Conservation (phyloP, 768 basidiomycete genomes). For the Phaeotremella fagi region DNA sequence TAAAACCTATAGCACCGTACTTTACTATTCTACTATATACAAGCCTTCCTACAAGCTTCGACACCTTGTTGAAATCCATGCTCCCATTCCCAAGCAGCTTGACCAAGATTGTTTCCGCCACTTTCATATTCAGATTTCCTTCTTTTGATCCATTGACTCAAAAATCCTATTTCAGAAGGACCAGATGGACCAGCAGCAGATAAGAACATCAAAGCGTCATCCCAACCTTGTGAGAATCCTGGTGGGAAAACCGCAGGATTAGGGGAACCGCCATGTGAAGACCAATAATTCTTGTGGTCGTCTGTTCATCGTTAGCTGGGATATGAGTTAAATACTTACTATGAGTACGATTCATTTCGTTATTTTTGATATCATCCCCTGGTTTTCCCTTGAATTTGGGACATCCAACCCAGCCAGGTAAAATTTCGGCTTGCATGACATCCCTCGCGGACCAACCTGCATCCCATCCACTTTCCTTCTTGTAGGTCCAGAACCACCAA, state of each 20-base stretch:
- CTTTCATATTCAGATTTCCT: slow-evolving; percentile 53
- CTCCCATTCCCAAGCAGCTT: slow-evolving; percentile 57
- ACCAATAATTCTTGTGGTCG: slow-evolving; percentile 53
- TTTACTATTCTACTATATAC: not conserved
- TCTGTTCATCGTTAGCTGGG: slow-evolving; percentile 24
- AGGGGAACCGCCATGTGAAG: slow-evolving; percentile 57
- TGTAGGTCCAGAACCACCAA: slow-evolving; percentile 82
- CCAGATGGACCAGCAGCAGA: slow-evolving; percentile 25
- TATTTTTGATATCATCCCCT: slow-evolving; percentile 45
- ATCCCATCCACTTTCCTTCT: slow-evolving; percentile 63
- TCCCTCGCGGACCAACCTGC: slow-evolving; percentile 70
- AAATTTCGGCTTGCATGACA: slow-evolving; percentile 60
- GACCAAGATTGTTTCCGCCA: slow-evolving; percentile 46
- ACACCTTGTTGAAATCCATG: slow-evolving; percentile 63
- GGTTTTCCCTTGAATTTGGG: slow-evolving; percentile 33
- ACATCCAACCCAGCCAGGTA: slow-evolving; percentile 57
- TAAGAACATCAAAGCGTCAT: slow-evolving; percentile 62
- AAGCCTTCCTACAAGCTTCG: slow-evolving; percentile 15
- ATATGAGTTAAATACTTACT: slow-evolving; percentile 20
- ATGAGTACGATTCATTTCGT: slow-evolving; percentile 43
- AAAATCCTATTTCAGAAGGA: slow-evolving; percentile 61
- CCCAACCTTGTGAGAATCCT: slow-evolving; percentile 69
- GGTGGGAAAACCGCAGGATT: slow-evolving; percentile 65
- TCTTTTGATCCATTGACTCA: slow-evolving; percentile 57
- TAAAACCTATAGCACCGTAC: not conserved